Evolutionary conservation across 805 yeast genomes (phyloP), one percentile per base, ranked within the genome.

Genomic region (Yamadazyma scolyti): DNA sequence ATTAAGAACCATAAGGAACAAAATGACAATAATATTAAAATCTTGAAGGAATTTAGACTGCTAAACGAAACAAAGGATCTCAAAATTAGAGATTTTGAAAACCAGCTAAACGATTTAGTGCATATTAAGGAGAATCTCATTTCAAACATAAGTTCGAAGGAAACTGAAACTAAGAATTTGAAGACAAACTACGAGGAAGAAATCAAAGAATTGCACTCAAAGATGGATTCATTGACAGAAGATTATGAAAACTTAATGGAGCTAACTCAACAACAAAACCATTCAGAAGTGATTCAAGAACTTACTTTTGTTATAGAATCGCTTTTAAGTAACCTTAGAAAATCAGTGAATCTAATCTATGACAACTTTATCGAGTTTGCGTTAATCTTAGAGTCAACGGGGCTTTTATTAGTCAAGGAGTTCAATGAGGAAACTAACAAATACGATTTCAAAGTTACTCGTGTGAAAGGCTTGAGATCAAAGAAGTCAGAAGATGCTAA

Each of bases 391-490:
- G 94, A 84, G 48, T 69, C 81, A 3, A 77, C 88, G 67, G 96
- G 97, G 0, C 62, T 88, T 27, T 66, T 87, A 21, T 67, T 84
- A 28, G 65, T 73, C 2, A 66, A 67, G 29, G 71, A 69, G 23
- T 33, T 35, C 20, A 39, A 40, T n/a, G 40, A 40, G 12, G 39
- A 35, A 3, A 14, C 23, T 12, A 54, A 54, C 8, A 35, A 33
- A 10, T 58, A 65, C 11, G 61, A 55, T 7, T 61, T 68, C 25
- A 69, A 68, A 30, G 75, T 84, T 17, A 77, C 77, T 28, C 69
- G 97, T 38, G 96, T 87, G 3, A 84, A 84, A 50, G 96, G 96
- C 0, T 59, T 84, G 39, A 65, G 78, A 39, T 70, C 73, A 28
- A 72, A 67, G 33, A 56, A 54, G 31, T 52, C 59, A 23, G 64